Evolutionary conservation across 2,329 filamentous ascomycete species (phyloP).

Genomic region (Fusarium zealandicum): DNA sequence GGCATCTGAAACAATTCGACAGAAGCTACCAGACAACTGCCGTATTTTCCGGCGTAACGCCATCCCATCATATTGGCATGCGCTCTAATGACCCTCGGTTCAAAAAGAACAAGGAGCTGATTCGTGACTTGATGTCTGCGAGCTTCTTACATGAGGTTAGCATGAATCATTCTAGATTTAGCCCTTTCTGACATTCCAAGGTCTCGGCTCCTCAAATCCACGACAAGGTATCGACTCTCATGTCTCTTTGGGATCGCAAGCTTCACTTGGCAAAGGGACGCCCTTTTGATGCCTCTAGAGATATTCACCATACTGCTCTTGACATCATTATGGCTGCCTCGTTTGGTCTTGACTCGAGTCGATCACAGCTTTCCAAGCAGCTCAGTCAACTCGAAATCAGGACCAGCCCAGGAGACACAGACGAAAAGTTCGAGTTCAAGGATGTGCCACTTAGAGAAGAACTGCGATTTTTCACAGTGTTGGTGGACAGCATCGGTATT

Average conservation of each 20-base stretch:
- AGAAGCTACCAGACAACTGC: not conserved
- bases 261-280: constrained; percentile 30
- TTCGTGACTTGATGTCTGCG: constrained; percentile 28
- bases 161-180: not conserved
- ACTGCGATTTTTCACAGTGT: constrained; percentile 7
- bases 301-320: constrained; percentile 42
- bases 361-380: constrained; percentile 7
- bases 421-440: constrained; percentile 25
- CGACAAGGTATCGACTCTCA: constrained; percentile 38
- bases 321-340: constrained; percentile 45
- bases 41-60: constrained; percentile 3
- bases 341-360: constrained; percentile 35
- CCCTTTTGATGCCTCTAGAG: constrained; percentile 42
- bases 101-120: constrained; percentile 32
- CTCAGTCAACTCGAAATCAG: constrained; percentile 11
- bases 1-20: constrained; percentile 30
- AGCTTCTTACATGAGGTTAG: constrained; percentile 23
- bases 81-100: constrained; percentile 18
- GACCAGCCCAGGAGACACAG: not conserved
- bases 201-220: constrained; percentile 45
- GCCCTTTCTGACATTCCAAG: constrained; percentile 10
- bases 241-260: constrained; percentile 46
- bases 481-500: constrained; percentile 17
- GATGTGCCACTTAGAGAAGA: constrained; percentile 11
- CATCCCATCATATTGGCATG: constrained; percentile 13